phyloP scores from a whole-genome alignment of 495 filamentous ascomycete species.

The Hyaloscypha finlandica region DNA sequence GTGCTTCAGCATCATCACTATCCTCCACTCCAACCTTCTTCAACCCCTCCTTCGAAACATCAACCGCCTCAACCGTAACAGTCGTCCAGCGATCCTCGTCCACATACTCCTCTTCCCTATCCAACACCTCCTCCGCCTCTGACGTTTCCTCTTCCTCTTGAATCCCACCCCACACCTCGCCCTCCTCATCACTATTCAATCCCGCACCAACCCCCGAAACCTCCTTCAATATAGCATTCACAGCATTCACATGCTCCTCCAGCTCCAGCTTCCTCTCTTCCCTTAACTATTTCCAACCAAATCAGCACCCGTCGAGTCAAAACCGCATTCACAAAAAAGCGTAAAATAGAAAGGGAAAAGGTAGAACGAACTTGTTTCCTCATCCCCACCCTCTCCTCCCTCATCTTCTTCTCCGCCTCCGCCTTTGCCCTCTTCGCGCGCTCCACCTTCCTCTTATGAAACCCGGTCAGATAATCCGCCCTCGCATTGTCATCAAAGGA shows the following conservation, averaged over 20 bases:
- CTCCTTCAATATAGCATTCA: conserved; percentile 60
- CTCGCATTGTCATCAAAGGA: conserved; percentile 77
- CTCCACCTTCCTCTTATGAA: conserved; percentile 91
- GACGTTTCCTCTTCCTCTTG: conserved; percentile 41
- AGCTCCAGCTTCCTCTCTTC: conserved; percentile 78
- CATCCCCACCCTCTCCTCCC: conserved; percentile 69
- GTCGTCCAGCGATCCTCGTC: conserved; percentile 95
- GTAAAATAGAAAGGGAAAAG: not conserved
- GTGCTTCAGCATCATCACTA: conserved; percentile 46
- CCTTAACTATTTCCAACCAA: conserved; percentile 57
- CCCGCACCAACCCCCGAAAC: conserved; percentile 50
- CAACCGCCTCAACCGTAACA: conserved; percentile 91
- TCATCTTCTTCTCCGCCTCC: conserved; percentile 67
- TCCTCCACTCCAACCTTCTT: conserved; percentile 51
- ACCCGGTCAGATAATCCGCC: conserved; percentile 87
- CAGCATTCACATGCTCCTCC: conserved; percentile 72
- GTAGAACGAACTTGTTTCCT: conserved; percentile 65
- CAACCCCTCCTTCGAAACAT: conserved; percentile 70
- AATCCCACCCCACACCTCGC: conserved; percentile 66
- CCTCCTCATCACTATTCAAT: conserved; percentile 49
- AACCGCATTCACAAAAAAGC: not conserved
- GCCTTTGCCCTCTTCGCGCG: conserved; percentile 82
- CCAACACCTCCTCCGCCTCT: conserved; percentile 46
- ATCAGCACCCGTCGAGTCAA: not conserved
- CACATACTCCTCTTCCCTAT: conserved; percentile 90